A percentile compares a stretch with the other conserved stretches of the same genome.
These are phyloP conservation scores for Xylaria sp. DNA, from an alignment of 2,329 filamentous ascomycete species.

Conservation along the genomic window DNA sequence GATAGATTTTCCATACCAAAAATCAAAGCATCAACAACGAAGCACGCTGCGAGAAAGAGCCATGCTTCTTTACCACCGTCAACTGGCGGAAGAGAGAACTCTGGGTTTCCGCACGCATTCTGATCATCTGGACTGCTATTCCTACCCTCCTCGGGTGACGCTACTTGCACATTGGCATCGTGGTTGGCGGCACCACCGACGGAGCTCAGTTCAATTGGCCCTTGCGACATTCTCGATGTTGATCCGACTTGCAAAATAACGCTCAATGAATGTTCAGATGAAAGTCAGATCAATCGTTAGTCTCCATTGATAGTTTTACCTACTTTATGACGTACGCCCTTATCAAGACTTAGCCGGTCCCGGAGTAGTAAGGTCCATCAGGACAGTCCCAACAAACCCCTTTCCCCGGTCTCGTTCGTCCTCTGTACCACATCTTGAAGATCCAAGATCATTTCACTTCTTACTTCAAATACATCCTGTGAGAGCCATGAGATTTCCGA, in stretches of 20 bases:
- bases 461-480: background rate
- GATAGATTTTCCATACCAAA: conserved; percentile 54
- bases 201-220: conserved; percentile 1
- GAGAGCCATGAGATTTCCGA: background rate
- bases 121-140: background rate
- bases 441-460: background rate
- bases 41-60: conserved; percentile 60
- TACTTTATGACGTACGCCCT: background rate
- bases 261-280: background rate
- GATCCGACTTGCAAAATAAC: background rate
- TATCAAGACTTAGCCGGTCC: conserved; percentile 18
- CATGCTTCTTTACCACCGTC: conserved; percentile 63
- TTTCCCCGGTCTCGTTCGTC: background rate
- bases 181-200: background rate
- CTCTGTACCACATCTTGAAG: background rate
- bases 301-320: background rate
- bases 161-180: background rate
- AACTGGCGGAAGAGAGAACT: conserved; percentile 54
- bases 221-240: conserved; percentile 19
- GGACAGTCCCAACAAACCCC: background rate
- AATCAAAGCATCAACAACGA: conserved; percentile 62
- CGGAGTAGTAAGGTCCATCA: conserved; percentile 3
- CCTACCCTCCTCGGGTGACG: conserved; percentile 6
- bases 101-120: conserved; percentile 10
- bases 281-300: background rate